Evolutionary conservation across 148 eudicot species (phyloP).

Genomic region (Silene latifolia): DNA sequence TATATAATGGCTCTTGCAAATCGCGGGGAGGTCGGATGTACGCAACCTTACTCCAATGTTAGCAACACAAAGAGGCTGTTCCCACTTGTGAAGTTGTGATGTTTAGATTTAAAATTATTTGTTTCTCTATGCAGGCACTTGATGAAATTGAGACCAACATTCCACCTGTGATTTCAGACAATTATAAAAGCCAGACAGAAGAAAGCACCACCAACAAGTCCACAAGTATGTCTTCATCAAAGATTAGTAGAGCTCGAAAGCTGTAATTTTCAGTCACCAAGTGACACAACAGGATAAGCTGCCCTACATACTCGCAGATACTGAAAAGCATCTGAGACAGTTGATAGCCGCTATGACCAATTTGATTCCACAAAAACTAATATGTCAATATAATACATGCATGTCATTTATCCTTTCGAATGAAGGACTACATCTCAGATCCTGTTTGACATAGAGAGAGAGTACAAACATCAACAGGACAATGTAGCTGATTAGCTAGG

Average conservation of each 20-base stretch:
- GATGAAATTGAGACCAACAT: slow-evolving; percentile 18
- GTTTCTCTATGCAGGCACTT: slow-evolving; percentile 16
- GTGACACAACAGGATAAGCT: background rate
- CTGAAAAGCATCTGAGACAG: background rate
- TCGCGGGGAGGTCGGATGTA: no score
- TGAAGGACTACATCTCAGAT: background rate
- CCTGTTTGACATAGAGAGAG: background rate
- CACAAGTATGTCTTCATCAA: slow-evolving; percentile 9
- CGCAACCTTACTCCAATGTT: no score
- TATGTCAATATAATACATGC: background rate
- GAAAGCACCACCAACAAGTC: background rate
- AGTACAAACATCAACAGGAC: background rate
- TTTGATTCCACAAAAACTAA: background rate
- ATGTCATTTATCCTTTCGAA: background rate
- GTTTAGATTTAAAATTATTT: background rate
- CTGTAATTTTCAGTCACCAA: background rate
- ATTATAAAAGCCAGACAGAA: slow-evolving; percentile 3
- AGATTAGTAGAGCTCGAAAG: slow-evolving; percentile 1
- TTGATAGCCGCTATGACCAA: background rate
- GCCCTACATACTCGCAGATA: background rate
- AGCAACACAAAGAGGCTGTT: no score
- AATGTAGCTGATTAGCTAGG: slow-evolving; percentile 1
- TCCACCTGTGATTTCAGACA: background rate
- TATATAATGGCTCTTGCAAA: no score
- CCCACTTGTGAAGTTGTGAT: no score